Evolutionary conservation across 495 filamentous ascomycete genomes (phyloP).

Genomic region (Tuber umbilicatum): DNA sequence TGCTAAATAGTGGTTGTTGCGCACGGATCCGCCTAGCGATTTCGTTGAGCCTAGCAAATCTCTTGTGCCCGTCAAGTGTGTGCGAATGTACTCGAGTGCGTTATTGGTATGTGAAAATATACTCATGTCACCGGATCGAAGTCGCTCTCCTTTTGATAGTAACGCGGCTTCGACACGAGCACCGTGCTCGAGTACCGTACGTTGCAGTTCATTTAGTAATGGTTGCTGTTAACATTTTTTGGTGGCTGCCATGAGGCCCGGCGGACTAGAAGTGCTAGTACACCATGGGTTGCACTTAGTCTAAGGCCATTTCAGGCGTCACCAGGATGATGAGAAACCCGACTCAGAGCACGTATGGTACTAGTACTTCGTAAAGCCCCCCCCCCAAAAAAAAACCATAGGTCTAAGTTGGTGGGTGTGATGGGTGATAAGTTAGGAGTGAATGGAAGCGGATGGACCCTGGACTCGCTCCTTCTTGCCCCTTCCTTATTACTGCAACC

Average conservation of each 20-base stretch:
- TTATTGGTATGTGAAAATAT: background rate
- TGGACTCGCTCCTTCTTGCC: background rate
- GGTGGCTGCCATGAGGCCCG: background rate
- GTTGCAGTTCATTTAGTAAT: background rate
- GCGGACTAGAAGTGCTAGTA: background rate
- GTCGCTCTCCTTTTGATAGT: too few species aligned
- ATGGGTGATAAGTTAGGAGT: background rate
- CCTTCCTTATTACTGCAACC: background rate
- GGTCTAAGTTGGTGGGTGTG: conserved; percentile 1
- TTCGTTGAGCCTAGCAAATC: background rate
- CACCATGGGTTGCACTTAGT: background rate
- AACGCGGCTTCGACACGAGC: background rate
- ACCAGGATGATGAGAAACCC: background rate
- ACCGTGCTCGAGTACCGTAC: too few species aligned
- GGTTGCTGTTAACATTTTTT: background rate
- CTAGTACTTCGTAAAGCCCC: background rate
- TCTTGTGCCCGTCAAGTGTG: background rate
- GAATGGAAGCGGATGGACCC: background rate
- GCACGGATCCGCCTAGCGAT: background rate
- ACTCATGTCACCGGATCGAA: too few species aligned
- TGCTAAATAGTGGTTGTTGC: background rate
- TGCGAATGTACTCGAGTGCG: too few species aligned
- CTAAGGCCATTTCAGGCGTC: background rate
- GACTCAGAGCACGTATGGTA: background rate
- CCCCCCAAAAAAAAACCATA: background rate